Base-by-base conservation (phyloP, 2,329 filamentous ascomycete genomes). In the Ilyonectria mors-panacis region DNA sequence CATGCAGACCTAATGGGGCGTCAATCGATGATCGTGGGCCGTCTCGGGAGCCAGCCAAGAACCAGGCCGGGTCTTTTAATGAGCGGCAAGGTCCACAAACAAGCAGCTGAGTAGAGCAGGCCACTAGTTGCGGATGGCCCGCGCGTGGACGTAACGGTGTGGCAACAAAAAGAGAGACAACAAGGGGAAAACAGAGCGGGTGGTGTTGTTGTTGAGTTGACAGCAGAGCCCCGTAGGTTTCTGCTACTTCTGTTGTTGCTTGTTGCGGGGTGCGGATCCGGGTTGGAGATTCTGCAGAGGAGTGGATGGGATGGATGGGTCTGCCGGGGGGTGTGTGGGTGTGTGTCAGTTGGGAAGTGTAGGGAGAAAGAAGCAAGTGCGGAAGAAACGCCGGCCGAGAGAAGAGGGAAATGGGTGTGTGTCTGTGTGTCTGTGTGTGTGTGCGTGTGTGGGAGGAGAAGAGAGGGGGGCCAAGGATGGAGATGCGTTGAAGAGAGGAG, bases 1-100 rank as follows among this genome's bases (percentile, higher is more conserved):
- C 67, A 71, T 73, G 65, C 69, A 75, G 67, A 59, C 63, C 66
- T 70, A 66, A 72, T 66, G 67, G 72, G 71, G 73, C 63, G 71
- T 75, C 63, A 71, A 73, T 69, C 69, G 65, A 67, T 73, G 74
- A 76, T 76, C 73, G 66, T 76, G 73, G 72, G 72, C 26, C 26
- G 26, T 75, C 73, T 64, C 66, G 61, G 66, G 68, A 74, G 54
- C 59, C 72, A 66, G 66, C 70, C 71, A 72, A 69, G 71, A 73
- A 62, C 64, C 72, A 69, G 73, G 64, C 68, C 63, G 69, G 63
- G 51, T 62, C 63, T 51, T 63, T 51, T 53, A 37, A 39, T 68
- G 59, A 59, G 66, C 59, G 53, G 63, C 63, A 51, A 60, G 30
- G 68, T 69, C 67, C 67, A 75, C 66, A 65, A 57, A 56, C 64